Evolutionary conservation across 164 flowering plant genomes (phyloP).

Genomic region (Nelumbo lutea): DNA sequence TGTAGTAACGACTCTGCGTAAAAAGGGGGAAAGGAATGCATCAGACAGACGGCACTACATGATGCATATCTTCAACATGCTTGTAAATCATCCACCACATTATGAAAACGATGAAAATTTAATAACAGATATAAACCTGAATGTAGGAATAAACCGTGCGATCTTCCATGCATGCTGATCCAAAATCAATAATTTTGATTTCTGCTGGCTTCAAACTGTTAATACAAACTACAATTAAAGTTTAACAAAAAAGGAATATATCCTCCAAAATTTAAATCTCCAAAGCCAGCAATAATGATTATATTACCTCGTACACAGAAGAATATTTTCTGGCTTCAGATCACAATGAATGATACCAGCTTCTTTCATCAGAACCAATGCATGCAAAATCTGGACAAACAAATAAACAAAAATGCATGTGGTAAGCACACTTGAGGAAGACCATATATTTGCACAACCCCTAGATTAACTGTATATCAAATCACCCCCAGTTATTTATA

Average conservation of each 20-base stretch:
- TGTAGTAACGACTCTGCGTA: slow-evolving; percentile 95
- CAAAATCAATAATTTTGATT: slow-evolving; percentile 95
- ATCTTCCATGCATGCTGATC: slow-evolving; percentile 98
- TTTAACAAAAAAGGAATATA: slow-evolving; percentile 12
- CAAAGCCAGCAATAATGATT: slow-evolving; percentile 12
- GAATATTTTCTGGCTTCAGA: slow-evolving; percentile 99
- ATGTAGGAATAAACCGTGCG: slow-evolving; percentile 97
- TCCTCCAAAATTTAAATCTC: background rate
- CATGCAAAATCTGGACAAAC: slow-evolving; percentile 62
- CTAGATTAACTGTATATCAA: background rate
- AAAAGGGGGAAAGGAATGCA: slow-evolving; percentile 9
- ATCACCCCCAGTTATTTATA: background rate
- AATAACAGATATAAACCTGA: slow-evolving; percentile 52
- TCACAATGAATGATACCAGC: slow-evolving; percentile 98
- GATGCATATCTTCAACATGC: background rate
- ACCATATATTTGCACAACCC: background rate
- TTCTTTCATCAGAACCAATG: slow-evolving; percentile 80
- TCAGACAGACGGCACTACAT: background rate
- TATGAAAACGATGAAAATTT: slow-evolving; percentile 1
- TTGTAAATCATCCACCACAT: background rate
- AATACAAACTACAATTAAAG: slow-evolving; percentile 20
- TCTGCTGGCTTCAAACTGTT: slow-evolving; percentile 74
- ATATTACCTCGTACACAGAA: slow-evolving; percentile 74
- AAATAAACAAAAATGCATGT: slow-evolving; percentile 9
- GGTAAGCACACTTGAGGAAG: background rate